These are phyloP conservation scores for Parasitella parasitica DNA, from an alignment of 371 early-diverging fungal species.

Conservation along the genomic window DNA sequence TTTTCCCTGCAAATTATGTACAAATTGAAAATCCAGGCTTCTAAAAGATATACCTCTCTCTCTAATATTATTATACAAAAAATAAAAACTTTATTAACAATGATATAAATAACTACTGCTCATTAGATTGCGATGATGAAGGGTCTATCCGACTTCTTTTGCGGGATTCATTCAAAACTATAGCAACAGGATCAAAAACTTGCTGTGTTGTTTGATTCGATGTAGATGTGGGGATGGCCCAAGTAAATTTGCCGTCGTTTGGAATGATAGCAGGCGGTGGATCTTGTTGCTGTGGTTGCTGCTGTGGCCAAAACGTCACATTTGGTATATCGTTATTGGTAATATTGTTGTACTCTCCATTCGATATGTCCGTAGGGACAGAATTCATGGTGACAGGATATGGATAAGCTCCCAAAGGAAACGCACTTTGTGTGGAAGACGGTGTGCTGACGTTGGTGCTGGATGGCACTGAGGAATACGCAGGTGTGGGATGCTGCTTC, in stretches of 20 bases:
- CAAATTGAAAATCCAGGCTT: slow-evolving; percentile 19
- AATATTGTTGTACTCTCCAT: neutral
- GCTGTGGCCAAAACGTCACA: slow-evolving; percentile 36
- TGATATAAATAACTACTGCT: too few species aligned
- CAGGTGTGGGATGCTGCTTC: neutral
- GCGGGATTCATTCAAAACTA: slow-evolving; percentile 1
- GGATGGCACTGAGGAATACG: neutral
- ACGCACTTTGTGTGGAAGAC: slow-evolving; percentile 7
- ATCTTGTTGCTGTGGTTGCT: slow-evolving; percentile 26
- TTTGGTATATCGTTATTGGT: slow-evolving; percentile 23
- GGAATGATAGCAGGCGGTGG: slow-evolving; percentile 33
- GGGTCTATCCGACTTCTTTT: slow-evolving; percentile 5
- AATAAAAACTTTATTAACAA: too few species aligned
- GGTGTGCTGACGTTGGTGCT: neutral
- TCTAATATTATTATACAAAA: neutral
- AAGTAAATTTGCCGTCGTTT: slow-evolving; percentile 33
- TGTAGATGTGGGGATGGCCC: slow-evolving; percentile 22
- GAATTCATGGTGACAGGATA: slow-evolving; percentile 37
- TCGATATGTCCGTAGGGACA: slow-evolving; percentile 17
- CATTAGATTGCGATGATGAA: neutral
- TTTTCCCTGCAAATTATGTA: slow-evolving; percentile 92
- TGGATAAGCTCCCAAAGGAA: slow-evolving; percentile 33
- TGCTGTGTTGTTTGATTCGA: neutral
- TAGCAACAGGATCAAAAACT: slow-evolving; percentile 6
- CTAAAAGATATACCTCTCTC: slow-evolving; percentile 5